phyloP scores from a whole-genome alignment of 164 flowering plant genomes.

The Aristolochia fimbriata region DNA sequence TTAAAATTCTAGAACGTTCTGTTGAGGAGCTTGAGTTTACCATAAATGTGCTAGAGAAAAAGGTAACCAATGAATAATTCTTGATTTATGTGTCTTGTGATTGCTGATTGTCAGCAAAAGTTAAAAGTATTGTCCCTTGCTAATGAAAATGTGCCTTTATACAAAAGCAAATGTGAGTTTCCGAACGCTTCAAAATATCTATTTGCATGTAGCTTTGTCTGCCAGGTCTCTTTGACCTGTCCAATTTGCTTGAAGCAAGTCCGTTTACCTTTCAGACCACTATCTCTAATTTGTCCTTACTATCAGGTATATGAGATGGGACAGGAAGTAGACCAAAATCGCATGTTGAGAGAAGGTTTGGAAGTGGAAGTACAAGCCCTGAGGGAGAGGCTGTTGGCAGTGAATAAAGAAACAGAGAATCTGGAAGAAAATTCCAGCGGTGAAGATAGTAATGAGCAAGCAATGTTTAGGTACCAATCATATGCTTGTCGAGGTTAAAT shows the following conservation, averaged over 20 bases:
- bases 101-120: no score
- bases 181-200: no score
- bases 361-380: constrained; percentile 52
- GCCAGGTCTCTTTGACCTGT: neutral
- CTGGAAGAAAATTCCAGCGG: constrained; percentile 14
- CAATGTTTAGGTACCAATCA: constrained; percentile 33
- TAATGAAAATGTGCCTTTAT: neutral
- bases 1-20: constrained; percentile 65
- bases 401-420: constrained; percentile 36
- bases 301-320: constrained; percentile 71
- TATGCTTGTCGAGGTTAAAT: no score
- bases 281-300: constrained; percentile 1
- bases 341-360: constrained; percentile 38
- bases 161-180: no score
- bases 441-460: constrained; percentile 20
- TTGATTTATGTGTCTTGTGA: neutral
- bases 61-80: constrained; percentile 34
- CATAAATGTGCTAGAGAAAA: constrained; percentile 66
- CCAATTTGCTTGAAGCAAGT: neutral
- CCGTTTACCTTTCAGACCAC: neutral
- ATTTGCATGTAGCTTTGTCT: no score
- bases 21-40: constrained; percentile 87
- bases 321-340: constrained; percentile 54
- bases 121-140: no score
- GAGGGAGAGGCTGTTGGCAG: constrained; percentile 36